These are phyloP conservation scores for Quercus gilva DNA, from an alignment of 306 rosid species.

Conservation along the genomic window DNA sequence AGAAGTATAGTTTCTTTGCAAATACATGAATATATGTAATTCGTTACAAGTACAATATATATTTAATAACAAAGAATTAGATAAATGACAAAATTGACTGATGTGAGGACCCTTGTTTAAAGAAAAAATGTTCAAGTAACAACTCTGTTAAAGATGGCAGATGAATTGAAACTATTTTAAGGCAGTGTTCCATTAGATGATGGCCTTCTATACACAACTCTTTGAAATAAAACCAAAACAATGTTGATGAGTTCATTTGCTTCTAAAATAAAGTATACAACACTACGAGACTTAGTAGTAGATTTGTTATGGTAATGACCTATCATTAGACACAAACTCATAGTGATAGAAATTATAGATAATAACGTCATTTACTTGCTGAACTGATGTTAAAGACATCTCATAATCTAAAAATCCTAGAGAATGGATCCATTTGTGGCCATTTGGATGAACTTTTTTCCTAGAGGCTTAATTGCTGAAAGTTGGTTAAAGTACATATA, in stretches of 20 bases:
- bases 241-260: not conserved
- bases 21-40: conserved; percentile 27
- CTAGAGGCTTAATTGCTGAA: too few species aligned
- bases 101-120: not conserved
- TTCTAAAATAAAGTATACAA: not conserved
- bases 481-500: too few species aligned
- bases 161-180: not conserved
- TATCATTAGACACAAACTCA: not conserved
- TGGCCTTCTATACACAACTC: too few species aligned
- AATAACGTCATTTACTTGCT: not conserved
- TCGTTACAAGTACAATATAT: too few species aligned
- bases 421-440: not conserved
- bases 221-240: not conserved
- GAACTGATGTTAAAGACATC: not conserved
- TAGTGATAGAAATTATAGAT: not conserved
- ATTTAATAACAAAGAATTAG: not conserved
- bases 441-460: too few species aligned
- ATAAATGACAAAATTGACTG: not conserved
- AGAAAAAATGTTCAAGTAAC: not conserved
- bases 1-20: conserved; percentile 44
- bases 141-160: not conserved
- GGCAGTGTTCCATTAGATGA: too few species aligned
- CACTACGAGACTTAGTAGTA: not conserved
- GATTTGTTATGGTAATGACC: too few species aligned
- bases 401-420: not conserved